phyloP scores from a whole-genome alignment of 1,284 basidiomycete genomes.

The Rhodotorula sp. region DNA sequence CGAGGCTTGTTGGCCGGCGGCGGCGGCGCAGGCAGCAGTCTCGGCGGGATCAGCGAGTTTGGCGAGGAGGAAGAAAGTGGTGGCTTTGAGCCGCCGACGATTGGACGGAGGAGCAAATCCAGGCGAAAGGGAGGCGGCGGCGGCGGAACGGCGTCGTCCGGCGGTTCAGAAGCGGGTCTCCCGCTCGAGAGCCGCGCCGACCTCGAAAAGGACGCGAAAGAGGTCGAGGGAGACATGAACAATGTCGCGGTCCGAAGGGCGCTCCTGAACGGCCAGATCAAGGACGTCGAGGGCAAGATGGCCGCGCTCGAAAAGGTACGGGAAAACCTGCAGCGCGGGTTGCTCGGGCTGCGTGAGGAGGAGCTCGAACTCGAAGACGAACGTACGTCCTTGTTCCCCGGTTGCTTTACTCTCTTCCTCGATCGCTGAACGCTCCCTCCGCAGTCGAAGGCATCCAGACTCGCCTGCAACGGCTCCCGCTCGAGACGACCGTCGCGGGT shows the following conservation, averaged over 20 bases:
- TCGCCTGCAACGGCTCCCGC: constrained; percentile 14
- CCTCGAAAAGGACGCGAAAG: constrained; percentile 23
- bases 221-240: constrained; percentile 35
- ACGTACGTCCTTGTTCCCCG: constrained; percentile 55
- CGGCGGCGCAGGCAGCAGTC: constrained; percentile 10
- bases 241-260: constrained; percentile 33
- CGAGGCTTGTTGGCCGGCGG: constrained; percentile 63
- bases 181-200: constrained; percentile 29
- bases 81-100: not conserved
- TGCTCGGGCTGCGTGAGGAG: constrained; percentile 87
- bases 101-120: constrained; percentile 15
- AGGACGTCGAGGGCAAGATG: constrained; percentile 83
- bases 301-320: constrained; percentile 78
- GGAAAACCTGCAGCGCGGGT: constrained; percentile 72
- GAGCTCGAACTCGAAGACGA: constrained; percentile 95
- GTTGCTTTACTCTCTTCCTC: constrained; percentile 7
- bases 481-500: not conserved
- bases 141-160: not conserved
- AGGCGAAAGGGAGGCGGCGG: not conserved
- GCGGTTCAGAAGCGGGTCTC: constrained; percentile 59
- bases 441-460: constrained; percentile 79
- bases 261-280: constrained; percentile 77
- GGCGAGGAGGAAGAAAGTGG: constrained; percentile 52
- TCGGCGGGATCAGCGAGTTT: constrained; percentile 54
- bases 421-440: too few species aligned